Conservation (phyloP, 129 eudicot genomes). For the Flaveria brownii region DNA sequence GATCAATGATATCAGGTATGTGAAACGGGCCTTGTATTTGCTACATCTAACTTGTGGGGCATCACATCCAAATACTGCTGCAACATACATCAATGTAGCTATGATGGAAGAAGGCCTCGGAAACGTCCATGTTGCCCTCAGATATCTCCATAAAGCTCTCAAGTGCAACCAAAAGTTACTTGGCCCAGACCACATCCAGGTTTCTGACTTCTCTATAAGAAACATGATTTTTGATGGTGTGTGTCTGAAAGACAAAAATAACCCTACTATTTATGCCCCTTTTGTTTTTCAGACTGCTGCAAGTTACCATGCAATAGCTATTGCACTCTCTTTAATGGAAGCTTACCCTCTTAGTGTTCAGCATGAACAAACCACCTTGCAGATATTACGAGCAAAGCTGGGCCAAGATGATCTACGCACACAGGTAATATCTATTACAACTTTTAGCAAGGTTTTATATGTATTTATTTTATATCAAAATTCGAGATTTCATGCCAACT, state of each 20-base stretch:
- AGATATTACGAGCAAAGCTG: conserved; percentile 91
- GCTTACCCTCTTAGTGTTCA: conserved; percentile 99
- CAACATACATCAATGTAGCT: conserved; percentile 97
- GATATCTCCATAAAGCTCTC: conserved; percentile 98
- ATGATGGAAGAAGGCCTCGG: conserved; percentile 99
- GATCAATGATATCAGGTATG: conserved; percentile 56
- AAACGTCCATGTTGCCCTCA: conserved; percentile 95
- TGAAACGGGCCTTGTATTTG: conserved; percentile 89
- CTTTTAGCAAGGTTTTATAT: background rate
- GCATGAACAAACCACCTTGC: conserved; percentile 98
- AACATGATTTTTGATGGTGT: conserved; percentile 1
- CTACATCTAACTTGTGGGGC: conserved; percentile 97
- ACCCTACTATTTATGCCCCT: conserved; percentile 7
- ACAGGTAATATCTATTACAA: conserved; percentile 47
- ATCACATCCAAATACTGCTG: conserved; percentile 99
- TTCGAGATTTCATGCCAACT: conserved; percentile 16
- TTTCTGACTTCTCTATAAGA: conserved; percentile 28
- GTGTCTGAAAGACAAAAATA: conserved; percentile 19
- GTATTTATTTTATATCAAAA: background rate
- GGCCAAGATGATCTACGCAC: conserved; percentile 99
- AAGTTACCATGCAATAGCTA: conserved; percentile 99
- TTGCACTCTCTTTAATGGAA: conserved; percentile 99
- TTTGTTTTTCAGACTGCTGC: conserved; percentile 86
- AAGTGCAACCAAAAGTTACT: conserved; percentile 94
- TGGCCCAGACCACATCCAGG: conserved; percentile 99